A percentile compares a stretch with the other conserved stretches of the same genome.
phyloP scores from a whole-genome alignment of 345 rosid genomes.

The Gossypium ekmanianum region DNA sequence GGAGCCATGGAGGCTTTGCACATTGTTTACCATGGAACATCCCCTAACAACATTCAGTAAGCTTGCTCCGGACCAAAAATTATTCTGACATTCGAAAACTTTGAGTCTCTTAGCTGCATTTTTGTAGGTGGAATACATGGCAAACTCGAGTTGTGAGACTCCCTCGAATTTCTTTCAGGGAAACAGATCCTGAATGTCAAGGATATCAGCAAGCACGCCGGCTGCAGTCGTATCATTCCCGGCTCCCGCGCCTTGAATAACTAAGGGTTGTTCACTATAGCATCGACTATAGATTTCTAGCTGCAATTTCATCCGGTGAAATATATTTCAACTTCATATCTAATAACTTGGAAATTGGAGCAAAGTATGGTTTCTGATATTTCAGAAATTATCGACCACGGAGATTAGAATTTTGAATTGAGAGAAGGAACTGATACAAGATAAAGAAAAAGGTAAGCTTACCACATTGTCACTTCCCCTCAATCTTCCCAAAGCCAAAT shows the following conservation, averaged over 20 bases:
- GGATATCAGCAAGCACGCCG: slow-evolving; percentile 84
- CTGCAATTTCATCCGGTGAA: slow-evolving; percentile 38
- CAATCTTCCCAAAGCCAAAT: slow-evolving; percentile 80
- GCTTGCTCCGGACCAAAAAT: not conserved
- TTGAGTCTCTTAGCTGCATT: not conserved
- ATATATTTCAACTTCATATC: not conserved
- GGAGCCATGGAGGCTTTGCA: not conserved
- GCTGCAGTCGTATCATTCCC: slow-evolving; percentile 96
- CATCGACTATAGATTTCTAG: slow-evolving; percentile 82
- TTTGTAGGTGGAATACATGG: not conserved
- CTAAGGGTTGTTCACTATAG: slow-evolving; percentile 71
- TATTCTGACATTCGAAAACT: not conserved
- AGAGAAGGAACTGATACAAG: not conserved
- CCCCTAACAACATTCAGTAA: not conserved
- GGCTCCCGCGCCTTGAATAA: slow-evolving; percentile 97
- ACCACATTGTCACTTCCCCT: slow-evolving; percentile 96
- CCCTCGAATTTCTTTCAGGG: slow-evolving; percentile 24
- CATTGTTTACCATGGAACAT: not conserved
- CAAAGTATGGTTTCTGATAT: not conserved
- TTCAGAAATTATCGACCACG: not conserved
- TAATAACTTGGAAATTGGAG: not conserved
- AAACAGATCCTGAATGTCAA: slow-evolving; percentile 85
- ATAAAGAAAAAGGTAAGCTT: slow-evolving; percentile 20
- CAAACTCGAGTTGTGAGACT: not conserved
- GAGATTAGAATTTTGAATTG: not conserved